Evolutionary conservation across 2,329 filamentous ascomycete species (phyloP).

Genomic region (Dissoconium aciculare): DNA sequence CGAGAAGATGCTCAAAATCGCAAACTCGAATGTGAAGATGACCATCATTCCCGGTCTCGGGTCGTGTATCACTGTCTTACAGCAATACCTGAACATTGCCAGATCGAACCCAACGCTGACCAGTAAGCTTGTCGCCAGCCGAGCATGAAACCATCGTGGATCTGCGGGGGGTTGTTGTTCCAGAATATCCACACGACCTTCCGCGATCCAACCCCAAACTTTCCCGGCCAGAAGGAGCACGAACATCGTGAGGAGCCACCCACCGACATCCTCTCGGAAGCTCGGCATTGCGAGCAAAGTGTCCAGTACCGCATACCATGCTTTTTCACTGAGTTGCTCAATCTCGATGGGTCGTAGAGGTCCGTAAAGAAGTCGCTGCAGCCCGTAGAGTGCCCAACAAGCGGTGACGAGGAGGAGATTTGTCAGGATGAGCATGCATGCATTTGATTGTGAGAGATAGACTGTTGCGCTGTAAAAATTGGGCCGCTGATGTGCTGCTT

Average conservation of each 20-base stretch:
- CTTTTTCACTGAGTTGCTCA: constrained; percentile 92
- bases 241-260: constrained; percentile 95
- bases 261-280: constrained; percentile 86
- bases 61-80: constrained; percentile 69
- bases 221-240: constrained; percentile 82
- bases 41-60: constrained; percentile 98
- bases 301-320: constrained; percentile 95
- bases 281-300: constrained; percentile 97
- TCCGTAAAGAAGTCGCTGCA: constrained; percentile 84
- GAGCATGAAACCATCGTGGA: constrained; percentile 71
- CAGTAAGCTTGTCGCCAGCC: constrained; percentile 62
- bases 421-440: constrained; percentile 84
- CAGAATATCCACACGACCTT: constrained; percentile 81
- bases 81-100: constrained; percentile 65
- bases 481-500: constrained; percentile 83
- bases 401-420: constrained; percentile 78
- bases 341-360: constrained; percentile 83
- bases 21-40: constrained; percentile 98
- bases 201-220: constrained; percentile 97
- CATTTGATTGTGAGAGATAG: constrained; percentile 89
- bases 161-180: constrained; percentile 91
- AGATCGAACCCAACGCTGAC: constrained; percentile 68
- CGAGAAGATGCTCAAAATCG: constrained; percentile 67
- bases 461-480: constrained; percentile 99
- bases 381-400: constrained; percentile 64